Percentiles rank a stretch among this genome's conserved stretches.
Conservation (phyloP, 768 basidiomycete genomes). For the Kwoniella pini region DNA sequence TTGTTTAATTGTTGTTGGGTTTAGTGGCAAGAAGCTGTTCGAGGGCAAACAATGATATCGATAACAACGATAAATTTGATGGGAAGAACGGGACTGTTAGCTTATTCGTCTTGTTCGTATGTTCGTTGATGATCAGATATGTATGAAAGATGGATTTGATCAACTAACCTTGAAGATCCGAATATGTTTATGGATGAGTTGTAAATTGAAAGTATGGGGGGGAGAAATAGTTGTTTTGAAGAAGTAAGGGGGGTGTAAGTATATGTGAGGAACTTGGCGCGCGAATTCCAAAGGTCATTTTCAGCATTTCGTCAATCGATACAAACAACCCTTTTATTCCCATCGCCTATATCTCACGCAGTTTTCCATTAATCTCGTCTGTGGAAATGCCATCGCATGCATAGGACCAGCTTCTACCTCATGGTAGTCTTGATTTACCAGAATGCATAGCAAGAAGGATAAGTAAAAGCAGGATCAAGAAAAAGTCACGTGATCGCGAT, state of each 20-base stretch:
- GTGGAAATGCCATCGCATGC: conserved; percentile 9
- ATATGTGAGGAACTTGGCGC: conserved; percentile 20
- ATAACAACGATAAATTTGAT: conserved; percentile 7
- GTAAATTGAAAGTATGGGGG: conserved; percentile 15
- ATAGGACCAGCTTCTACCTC: background rate
- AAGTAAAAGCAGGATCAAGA: conserved; percentile 3
- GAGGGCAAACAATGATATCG: background rate
- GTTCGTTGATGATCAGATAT: background rate
- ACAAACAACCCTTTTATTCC: conserved; percentile 22
- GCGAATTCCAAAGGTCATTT: background rate
- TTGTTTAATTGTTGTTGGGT: conserved; percentile 19
- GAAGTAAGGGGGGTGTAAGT: conserved; percentile 23
- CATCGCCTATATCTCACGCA: conserved; percentile 12
- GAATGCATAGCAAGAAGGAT: conserved; percentile 18
- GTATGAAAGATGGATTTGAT: background rate
- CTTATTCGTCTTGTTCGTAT: background rate
- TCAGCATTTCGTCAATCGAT: conserved; percentile 14
- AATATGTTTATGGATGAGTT: background rate
- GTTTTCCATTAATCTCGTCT: background rate
- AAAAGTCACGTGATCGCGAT: conserved; percentile 28
- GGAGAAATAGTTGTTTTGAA: conserved; percentile 13
- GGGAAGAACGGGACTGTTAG: conserved; percentile 3
- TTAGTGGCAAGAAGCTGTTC: conserved; percentile 22
- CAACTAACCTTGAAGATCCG: conserved; percentile 6
- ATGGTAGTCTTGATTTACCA: conserved; percentile 2